Evolutionary conservation across 2,329 filamentous ascomycete genomes (phyloP), one percentile per base, ranked within the genome.

Genomic region (Magnaporthiopsis incrustans): DNA sequence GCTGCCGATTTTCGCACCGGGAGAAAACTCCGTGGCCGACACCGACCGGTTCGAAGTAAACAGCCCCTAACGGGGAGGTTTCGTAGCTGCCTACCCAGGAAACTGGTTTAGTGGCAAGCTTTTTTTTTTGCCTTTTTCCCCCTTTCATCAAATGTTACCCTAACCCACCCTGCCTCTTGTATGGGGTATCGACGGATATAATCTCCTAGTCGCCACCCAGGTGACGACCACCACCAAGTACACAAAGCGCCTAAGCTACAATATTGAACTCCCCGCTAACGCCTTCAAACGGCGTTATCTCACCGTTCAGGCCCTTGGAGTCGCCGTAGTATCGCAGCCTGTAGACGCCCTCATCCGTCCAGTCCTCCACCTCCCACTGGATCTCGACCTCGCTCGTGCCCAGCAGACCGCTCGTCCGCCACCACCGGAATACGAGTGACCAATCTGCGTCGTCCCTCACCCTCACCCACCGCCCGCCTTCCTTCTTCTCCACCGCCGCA

Each of bases 251-350:
- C 38, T 44, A 25, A 11, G 22, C 22, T 2, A 53, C 44, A 25
- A 53, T 11, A 2, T 70, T 76, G 74, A 89, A 89, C 63, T 74
- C 75, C 60, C 79, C 78, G 70, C 88, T 90, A 11, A 80, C 79
- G 0, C 90, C 91, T 68, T 90, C 85, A 77, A 96, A 95, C 3
- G 83, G 74, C 56, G 78, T 84, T 56, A 95, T 86, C 1, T 70
- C 87, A 1, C 81, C 84, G 33, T 83, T 71, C 14, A 87, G 69
- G 7, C 79, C 79, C 82, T 93, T 97, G 3, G 85, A 80, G 76
- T 97, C 92, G 0, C 94, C 94, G 75, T 88, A 94, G 72, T 97
- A 98, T 77, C 81, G 85, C 59, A 96, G 76, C 30, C 92, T 80
- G 76, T 97, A 98, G 60, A 82, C 85, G 0, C 93, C 93, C 1